Conservation (phyloP, 352 stramenopile species). For the Globisporangium alternatum region DNA sequence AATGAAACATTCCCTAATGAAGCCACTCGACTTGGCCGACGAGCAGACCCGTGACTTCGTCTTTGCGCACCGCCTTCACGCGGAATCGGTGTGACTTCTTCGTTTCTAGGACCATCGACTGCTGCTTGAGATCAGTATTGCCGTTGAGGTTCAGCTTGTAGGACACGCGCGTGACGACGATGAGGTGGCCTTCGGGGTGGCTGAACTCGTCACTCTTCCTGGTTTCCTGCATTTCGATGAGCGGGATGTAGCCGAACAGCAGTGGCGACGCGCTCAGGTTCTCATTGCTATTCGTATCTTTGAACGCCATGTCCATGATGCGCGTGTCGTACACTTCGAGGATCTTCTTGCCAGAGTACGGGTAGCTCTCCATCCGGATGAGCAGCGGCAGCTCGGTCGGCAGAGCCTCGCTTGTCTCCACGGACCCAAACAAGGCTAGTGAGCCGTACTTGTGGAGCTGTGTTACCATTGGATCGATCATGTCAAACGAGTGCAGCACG, state of each 20-base stretch:
- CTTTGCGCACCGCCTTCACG: slow-evolving; percentile 25
- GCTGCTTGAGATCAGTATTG: slow-evolving; percentile 4
- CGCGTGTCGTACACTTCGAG: neutral
- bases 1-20: neutral
- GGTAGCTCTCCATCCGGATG: neutral
- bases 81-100: slow-evolving; percentile 16
- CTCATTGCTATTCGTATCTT: neutral
- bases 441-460: neutral
- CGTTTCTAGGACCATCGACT: slow-evolving; percentile 17
- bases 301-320: neutral
- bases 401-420: neutral
- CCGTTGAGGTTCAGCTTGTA: slow-evolving; percentile 2
- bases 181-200: neutral
- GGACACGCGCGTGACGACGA: slow-evolving; percentile 1
- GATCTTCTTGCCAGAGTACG: neutral
- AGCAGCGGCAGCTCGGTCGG: neutral
- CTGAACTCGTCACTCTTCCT: neutral
- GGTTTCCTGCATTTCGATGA: neutral
- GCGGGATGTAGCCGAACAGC: neutral
- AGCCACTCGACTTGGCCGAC: slow-evolving; percentile 25
- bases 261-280: neutral
- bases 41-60: slow-evolving; percentile 19
- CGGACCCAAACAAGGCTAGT: neutral
- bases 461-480: neutral
- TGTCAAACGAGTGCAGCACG: slow-evolving; percentile 22